Conservation (phyloP, 1,284 basidiomycete species). For the Gymnopus androsaceus region DNA sequence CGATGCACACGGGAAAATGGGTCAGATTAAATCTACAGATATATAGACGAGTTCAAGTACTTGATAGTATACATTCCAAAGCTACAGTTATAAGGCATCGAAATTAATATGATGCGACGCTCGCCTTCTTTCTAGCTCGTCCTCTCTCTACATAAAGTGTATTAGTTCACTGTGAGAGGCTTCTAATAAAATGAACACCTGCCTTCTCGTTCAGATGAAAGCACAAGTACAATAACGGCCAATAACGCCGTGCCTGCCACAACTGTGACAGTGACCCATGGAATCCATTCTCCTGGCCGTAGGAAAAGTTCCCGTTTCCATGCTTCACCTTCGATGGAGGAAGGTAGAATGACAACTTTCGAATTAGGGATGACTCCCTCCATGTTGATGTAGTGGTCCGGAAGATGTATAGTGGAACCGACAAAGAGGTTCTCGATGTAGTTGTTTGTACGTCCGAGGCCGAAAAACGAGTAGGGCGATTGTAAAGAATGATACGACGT, state of each 20-base stretch:
- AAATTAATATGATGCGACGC: conserved; percentile 96
- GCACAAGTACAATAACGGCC: conserved; percentile 81
- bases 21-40: no score
- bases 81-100: conserved; percentile 83
- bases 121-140: conserved; percentile 85
- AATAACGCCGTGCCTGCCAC: conserved; percentile 75
- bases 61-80: no score
- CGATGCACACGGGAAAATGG: no score
- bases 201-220: conserved; percentile 93
- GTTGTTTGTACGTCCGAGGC: conserved; percentile 98
- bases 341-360: conserved; percentile 92
- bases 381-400: conserved; percentile 81
- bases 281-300: conserved; percentile 95
- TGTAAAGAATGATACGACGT: conserved; percentile 88
- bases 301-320: conserved; percentile 94
- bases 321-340: conserved; percentile 49
- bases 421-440: conserved; percentile 98
- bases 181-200: conserved; percentile 25
- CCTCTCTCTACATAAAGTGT: conserved; percentile 70
- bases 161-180: no score
- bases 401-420: conserved; percentile 77
- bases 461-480: conserved; percentile 94
- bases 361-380: conserved; percentile 98
- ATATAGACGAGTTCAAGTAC: no score
- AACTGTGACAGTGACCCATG: conserved; percentile 91